phyloP scores from a whole-genome alignment of 345 rosid species.

The Pistacia atlantica region DNA sequence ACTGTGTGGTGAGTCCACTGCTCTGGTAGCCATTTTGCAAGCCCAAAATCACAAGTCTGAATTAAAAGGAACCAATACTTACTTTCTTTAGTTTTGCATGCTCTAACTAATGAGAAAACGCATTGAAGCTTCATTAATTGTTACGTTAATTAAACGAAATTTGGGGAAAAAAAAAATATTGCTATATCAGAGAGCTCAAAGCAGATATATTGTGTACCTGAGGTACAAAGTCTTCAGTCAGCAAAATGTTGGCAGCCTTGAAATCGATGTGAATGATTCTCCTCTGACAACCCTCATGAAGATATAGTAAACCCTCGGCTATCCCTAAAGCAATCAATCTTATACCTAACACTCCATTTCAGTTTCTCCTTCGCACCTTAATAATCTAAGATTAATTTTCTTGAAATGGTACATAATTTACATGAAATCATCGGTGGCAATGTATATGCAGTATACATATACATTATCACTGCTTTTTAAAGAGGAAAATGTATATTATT shows the following conservation, averaged over 20 bases:
- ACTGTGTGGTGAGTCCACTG: slow-evolving; percentile 90
- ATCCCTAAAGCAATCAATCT: slow-evolving; percentile 56
- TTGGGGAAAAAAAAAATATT: too few relatives aligned
- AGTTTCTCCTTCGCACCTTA: slow-evolving; percentile 57
- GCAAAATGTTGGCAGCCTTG: slow-evolving; percentile 80
- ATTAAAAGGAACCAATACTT: background rate
- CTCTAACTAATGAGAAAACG: background rate
- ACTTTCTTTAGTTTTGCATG: too few relatives aligned
- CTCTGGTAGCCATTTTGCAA: slow-evolving; percentile 95
- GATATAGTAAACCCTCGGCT: slow-evolving; percentile 68
- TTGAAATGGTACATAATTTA: background rate
- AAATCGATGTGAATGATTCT: slow-evolving; percentile 82
- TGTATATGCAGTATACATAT: too few relatives aligned
- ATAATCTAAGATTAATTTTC: background rate
- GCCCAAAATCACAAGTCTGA: slow-evolving; percentile 96
- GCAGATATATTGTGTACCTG: slow-evolving; percentile 41
- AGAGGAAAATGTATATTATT: too few relatives aligned
- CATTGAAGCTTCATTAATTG: background rate
- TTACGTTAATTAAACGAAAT: too few relatives aligned
- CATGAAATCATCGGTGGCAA: background rate
- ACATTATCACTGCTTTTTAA: too few relatives aligned
- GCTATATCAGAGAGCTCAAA: background rate
- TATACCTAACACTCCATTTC: slow-evolving; percentile 62
- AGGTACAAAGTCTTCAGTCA: slow-evolving; percentile 67
- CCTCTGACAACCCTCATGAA: slow-evolving; percentile 71